Evolutionary conservation across 345 rosid species (phyloP), one percentile per base, ranked within the genome.

Genomic region (Gossypium raimondii): DNA sequence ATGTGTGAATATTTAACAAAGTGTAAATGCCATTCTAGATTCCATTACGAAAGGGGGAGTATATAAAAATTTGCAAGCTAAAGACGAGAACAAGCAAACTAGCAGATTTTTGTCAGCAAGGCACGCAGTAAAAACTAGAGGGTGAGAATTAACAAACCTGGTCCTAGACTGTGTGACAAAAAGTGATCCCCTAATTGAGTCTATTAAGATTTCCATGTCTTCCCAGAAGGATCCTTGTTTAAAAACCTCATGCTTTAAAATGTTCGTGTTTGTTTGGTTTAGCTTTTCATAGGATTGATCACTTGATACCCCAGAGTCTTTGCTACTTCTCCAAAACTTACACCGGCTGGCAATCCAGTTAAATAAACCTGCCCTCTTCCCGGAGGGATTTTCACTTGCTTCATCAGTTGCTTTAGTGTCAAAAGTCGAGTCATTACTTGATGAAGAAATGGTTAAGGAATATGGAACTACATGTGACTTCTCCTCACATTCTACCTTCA

Each of bases 161-260:
- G 89, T 91, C 73, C 44, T 85, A 24, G 97, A 87, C 79, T 77
- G 83, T 62, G 86, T 18, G 72, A 90, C 84, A 80, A 79, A 17
- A 48, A 51, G 76, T 9, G 81, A 87, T 72, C 93, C 98, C 78
- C 74, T 81, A 47, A 79, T 76, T 27, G 93, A 82, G 76, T 78
- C 56, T 59, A 91, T 71, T 81, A 88, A 92, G 72, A 85, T 81
- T 72, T 89, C 87, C 82, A 91, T 52, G 18, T 86, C 88, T 11
- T 73, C 76, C 98, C 97, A 87, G 73, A 89, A 85, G 9, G 81
- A 80, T 77, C 84, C 82, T 57, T 78, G 67, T 2, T 75, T 77
- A 81, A 90, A 89, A 22, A 77, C 7, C 55, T 80, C 81, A 80
- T 76, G 83, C 72, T 67, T 81, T 73, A 62, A 69, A 50, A 80